Evolutionary conservation across 2,329 filamentous ascomycete genomes (phyloP), one percentile per base, ranked within the genome.

Genomic region (Scedosporium minutisporum): DNA sequence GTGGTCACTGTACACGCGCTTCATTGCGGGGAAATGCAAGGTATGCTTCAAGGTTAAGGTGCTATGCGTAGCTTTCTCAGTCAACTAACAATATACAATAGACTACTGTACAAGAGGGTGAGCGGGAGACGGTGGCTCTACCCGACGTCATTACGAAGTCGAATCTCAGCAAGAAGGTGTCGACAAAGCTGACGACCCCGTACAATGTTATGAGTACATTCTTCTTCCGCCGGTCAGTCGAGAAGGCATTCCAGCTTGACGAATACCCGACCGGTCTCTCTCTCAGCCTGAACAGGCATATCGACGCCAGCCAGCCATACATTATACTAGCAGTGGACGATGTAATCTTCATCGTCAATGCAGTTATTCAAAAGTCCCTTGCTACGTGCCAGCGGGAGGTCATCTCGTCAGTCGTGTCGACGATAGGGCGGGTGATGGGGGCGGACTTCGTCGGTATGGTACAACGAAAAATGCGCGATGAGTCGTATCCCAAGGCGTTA

Each of bases 261-360:
- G 96, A 99, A 73, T 84, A 87, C 21, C 95, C 95, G 0, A 77
- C 82, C 0, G 91, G 91, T 21, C 78, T 99, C 21, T 89, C 90
- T 0, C 79, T 99, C 41, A 91, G 87, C 70, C 80, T 88, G 51
- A 87, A 82, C 69, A 89, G 82, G 69, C 80, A 88, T 3, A 80
- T 96, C 53, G 85, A 88, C 61, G 84, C 87, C 63, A 91, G 92
- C 68, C 84, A 91, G 2, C 95, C 95, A 0, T 96, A 91, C 71
- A 96, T 99, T 69, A 93, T 95, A 53, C 92, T 93, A 1, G 93
- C 93, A 0, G 93, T 99, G 7, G 95, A 99, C 77, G 95, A 97
- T 76, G 92, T 97, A 70, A 97, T 99, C 93, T 99, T 97, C 75
- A 97, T 99, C 68, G 90, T 96, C 71, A 96, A 96, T 71, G 88